Evolutionary conservation across 768 basidiomycete genomes (phyloP).

Genomic region (Trametes punicea): DNA sequence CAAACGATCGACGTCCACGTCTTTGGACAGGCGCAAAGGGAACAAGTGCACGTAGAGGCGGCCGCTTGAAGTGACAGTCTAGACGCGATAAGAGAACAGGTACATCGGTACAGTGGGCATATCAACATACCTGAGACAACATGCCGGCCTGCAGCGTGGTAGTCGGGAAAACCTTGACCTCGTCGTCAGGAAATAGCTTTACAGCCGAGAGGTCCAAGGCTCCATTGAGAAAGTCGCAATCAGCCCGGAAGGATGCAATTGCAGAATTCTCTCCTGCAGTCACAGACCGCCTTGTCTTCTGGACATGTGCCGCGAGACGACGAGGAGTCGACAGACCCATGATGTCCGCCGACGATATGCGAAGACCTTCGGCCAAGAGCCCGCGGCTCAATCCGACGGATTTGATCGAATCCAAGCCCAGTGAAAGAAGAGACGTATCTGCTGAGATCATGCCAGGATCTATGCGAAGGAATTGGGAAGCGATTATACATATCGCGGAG

Average conservation of each 20-base stretch:
- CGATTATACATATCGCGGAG: background rate
- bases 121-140: conserved; percentile 41
- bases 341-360: conserved; percentile 36
- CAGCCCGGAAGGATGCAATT: conserved; percentile 1
- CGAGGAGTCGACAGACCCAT: conserved; percentile 24
- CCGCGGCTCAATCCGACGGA: conserved; percentile 41
- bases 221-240: background rate
- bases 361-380: conserved; percentile 33
- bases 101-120: background rate
- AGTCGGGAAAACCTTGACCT: conserved; percentile 36
- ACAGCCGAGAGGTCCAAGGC: conserved; percentile 19
- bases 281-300: background rate
- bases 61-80: conserved; percentile 32
- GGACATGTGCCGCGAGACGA: conserved; percentile 5
- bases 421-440: conserved; percentile 38
- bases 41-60: conserved; percentile 34
- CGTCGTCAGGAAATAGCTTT: conserved; percentile 31
- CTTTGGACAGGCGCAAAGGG: conserved; percentile 21
- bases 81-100: background rate
- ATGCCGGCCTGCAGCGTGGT: conserved; percentile 47
- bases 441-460: background rate
- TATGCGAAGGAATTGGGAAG: conserved; percentile 15
- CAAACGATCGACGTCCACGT: conserved; percentile 30
- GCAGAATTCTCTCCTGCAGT: background rate
- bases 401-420: conserved; percentile 48